A percentile compares a stretch with the other conserved stretches of the same genome.
phyloP scores from a whole-genome alignment of 352 stramenopile species.

The Globisporangium echinulatum region DNA sequence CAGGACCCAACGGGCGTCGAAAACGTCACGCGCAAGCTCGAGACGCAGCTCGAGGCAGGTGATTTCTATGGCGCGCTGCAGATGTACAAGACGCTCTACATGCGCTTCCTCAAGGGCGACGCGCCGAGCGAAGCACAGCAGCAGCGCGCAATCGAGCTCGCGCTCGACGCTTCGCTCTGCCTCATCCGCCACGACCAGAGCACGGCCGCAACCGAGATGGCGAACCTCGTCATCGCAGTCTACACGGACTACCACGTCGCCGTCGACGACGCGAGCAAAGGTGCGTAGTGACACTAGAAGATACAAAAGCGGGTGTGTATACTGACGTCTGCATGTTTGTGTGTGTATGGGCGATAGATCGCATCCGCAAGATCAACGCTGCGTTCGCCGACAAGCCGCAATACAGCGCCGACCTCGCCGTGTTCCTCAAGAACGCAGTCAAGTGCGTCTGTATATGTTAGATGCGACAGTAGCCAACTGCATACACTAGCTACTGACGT shows the following conservation, averaged over 20 bases:
- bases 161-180: conserved; percentile 54
- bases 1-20: conserved; percentile 48
- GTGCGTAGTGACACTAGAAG: conserved; percentile 7
- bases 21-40: conserved; percentile 74
- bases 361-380: conserved; percentile 53
- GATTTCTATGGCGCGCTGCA: conserved; percentile 86
- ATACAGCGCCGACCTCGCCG: conserved; percentile 58
- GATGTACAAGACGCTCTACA: conserved; percentile 90
- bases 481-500: background rate
- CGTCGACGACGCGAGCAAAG: conserved; percentile 70
- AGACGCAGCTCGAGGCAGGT: conserved; percentile 58
- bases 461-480: background rate
- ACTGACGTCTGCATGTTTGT: background rate
- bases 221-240: conserved; percentile 67
- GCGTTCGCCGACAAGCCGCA: conserved; percentile 59
- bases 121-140: conserved; percentile 38
- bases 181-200: conserved; percentile 70
- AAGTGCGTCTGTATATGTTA: conserved; percentile 34
- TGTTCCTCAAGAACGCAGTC: conserved; percentile 75
- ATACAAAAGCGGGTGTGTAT: background rate
- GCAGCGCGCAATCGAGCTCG: conserved; percentile 54
- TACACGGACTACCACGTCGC: conserved; percentile 62
- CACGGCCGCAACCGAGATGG: conserved; percentile 76
- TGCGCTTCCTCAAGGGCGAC: conserved; percentile 78
- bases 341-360: conserved; percentile 13